phyloP scores from a whole-genome alignment of 371 early-diverging fungal genomes.

The Chytridium lagenaria region DNA sequence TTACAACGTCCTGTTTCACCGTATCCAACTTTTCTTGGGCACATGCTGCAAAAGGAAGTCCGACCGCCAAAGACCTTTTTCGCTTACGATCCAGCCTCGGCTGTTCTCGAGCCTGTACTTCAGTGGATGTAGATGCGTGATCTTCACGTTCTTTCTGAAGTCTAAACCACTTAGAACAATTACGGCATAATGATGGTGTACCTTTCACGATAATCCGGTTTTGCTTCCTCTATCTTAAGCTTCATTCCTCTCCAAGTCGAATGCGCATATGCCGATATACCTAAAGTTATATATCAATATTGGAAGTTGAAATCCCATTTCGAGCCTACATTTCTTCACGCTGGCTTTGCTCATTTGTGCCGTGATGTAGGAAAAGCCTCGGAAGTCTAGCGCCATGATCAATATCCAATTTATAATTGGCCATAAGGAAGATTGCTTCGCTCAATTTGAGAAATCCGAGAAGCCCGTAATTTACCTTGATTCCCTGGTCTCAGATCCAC shows the following conservation, averaged over 20 bases:
- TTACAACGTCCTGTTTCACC: neutral
- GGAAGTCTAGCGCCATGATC: neutral
- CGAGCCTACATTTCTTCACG: slow-evolving; percentile 12
- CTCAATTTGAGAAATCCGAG: too few species aligned
- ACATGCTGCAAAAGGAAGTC: neutral
- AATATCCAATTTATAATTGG: neutral
- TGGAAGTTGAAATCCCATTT: neutral
- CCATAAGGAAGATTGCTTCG: neutral
- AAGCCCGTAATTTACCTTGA: too few species aligned
- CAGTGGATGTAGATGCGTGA: neutral
- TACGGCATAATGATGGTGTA: slow-evolving; percentile 18
- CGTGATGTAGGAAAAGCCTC: slow-evolving; percentile 14
- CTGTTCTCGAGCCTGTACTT: neutral
- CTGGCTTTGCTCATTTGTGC: neutral
- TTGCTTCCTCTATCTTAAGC: slow-evolving; percentile 80
- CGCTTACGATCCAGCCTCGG: neutral
- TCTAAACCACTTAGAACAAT: neutral
- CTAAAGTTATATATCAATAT: slow-evolving; percentile 42
- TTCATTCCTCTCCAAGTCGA: slow-evolving; percentile 88
- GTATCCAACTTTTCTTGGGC: neutral
- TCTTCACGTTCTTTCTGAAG: neutral
- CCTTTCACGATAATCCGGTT: slow-evolving; percentile 69
- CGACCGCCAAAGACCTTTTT: neutral
- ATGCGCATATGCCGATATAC: slow-evolving; percentile 69
- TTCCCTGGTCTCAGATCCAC: slow-evolving; percentile 7